phyloP scores from a whole-genome alignment of 139 green algal genomes.

The Trebouxia sp. region DNA sequence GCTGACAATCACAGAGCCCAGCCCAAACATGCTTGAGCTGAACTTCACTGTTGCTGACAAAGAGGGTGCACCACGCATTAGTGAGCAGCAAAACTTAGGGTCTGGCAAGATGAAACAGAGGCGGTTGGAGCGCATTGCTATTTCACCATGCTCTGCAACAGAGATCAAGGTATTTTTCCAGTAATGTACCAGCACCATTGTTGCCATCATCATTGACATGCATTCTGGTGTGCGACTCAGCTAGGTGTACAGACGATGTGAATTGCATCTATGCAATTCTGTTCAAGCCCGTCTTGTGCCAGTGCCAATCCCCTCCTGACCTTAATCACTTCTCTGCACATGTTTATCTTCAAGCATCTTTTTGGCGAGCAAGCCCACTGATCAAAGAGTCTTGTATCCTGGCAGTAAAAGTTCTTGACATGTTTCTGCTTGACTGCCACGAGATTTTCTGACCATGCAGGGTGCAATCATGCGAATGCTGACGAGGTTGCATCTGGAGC shows the following conservation, averaged over 20 bases:
- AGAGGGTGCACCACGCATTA: conserved; percentile 12
- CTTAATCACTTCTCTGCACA: no score
- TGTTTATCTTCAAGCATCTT: no score
- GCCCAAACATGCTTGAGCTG: conserved; percentile 37
- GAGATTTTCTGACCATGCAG: conserved; percentile 22
- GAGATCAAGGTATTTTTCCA: conserved; percentile 39
- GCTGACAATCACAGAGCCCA: conserved; percentile 43
- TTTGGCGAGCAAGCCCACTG: no score
- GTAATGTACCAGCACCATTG: background rate
- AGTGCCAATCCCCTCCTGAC: no score
- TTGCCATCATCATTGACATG: background rate
- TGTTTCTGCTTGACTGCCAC: no score
- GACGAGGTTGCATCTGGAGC: conserved; percentile 47
- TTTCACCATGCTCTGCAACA: conserved; percentile 43
- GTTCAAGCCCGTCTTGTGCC: no score
- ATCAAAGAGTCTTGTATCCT: no score
- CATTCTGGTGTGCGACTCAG: background rate
- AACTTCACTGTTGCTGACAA: conserved; percentile 40
- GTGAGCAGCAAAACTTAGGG: background rate
- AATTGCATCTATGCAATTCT: no score
- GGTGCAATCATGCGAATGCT: conserved; percentile 53
- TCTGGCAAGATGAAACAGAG: background rate
- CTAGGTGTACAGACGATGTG: no score
- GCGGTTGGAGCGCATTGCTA: conserved; percentile 35
- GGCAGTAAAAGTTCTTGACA: no score